A percentile compares a stretch with the other conserved stretches of the same genome.
phyloP scores from a whole-genome alignment of 306 rosid genomes.

The Cucumis hystrix region DNA sequence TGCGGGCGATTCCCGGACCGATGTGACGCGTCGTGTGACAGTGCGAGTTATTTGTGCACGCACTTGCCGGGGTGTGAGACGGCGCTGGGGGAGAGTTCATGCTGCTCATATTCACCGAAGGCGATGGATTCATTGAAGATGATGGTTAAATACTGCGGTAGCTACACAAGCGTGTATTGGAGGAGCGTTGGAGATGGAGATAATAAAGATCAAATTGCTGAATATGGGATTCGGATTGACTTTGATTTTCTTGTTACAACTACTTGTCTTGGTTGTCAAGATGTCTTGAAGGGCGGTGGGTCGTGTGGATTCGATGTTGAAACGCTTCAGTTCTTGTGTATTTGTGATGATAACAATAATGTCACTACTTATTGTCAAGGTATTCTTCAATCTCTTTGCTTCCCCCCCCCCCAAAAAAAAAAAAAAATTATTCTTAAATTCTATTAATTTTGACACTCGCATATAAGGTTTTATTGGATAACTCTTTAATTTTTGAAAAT shows the following conservation, averaged over 20 bases:
- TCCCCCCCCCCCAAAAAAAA: too few relatives aligned
- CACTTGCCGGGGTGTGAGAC: slow-evolving; percentile 64
- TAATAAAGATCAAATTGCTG: slow-evolving; percentile 74
- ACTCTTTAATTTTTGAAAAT: too few relatives aligned
- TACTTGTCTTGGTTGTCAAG: slow-evolving; percentile 73
- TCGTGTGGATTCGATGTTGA: slow-evolving; percentile 63
- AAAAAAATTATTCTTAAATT: too few relatives aligned
- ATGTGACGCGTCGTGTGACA: slow-evolving; percentile 86
- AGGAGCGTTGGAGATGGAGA: slow-evolving; percentile 49
- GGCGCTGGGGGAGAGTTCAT: slow-evolving; percentile 32
- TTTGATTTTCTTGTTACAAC: slow-evolving; percentile 73
- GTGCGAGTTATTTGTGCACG: slow-evolving; percentile 76
- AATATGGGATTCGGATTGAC: slow-evolving; percentile 73
- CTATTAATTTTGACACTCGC: too few relatives aligned
- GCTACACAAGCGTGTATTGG: slow-evolving; percentile 82
- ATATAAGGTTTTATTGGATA: too few relatives aligned
- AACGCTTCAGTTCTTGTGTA: slow-evolving; percentile 47
- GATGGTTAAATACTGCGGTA: slow-evolving; percentile 69
- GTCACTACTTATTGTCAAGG: slow-evolving; percentile 75
- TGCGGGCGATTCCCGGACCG: slow-evolving; percentile 67
- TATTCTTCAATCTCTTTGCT: slow-evolving; percentile 1
- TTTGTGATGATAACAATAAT: slow-evolving; percentile 47
- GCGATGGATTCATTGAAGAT: slow-evolving; percentile 63
- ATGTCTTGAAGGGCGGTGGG: slow-evolving; percentile 65
- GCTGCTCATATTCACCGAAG: slow-evolving; percentile 81